Base-by-base conservation (phyloP, 164 flowering plant genomes). In the Magnolia changhungtana region DNA sequence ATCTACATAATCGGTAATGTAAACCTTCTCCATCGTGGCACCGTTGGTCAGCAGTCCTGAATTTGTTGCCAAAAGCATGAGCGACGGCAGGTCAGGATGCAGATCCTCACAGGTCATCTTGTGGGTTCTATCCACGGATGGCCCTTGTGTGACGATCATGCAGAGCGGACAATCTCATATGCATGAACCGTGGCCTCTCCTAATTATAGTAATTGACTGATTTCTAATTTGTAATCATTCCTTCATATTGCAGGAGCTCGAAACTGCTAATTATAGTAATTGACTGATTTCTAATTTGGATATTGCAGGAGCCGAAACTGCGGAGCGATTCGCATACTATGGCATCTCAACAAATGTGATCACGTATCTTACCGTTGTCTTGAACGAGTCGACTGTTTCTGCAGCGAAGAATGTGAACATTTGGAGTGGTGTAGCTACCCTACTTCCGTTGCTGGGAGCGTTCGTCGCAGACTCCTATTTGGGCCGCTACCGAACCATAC, bases 391-490 rank as follows among this genome's bases (percentile, higher is more conserved):
- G 23, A 52, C 69, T 13, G 70, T 49, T 20, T 52, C 65, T 9
- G 80, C 80, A 2, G 80, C 80, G 8, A 72, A 73, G 72, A 72
- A 64, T 50, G 72, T 77, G 9, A 77, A 77, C 55, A 16, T n/a
- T 45, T 77, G 80, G 80, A 23, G 11, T 18, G 80, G 80, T 11
- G 76, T 77, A 23, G 20, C 80, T 1, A 20, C 80, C 10, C 63
- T 77, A 45, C 67, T 77, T 50, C 80, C 80, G 3, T 13, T 77
- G 2, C 9, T 72, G 8, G 80, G 80, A 19, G 80, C 71, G 1
- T 77, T 77, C 67, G 29, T 77, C 0, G 80, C 80, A 7, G 80
- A 77, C 27, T 65, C 80, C 29, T 77, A 72, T 66, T 16, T 67
- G 64, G 80, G 80, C 19, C 75, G 74, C 50, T 72, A 51, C 61